Evolutionary conservation across 2,329 filamentous ascomycete species (phyloP).

Genomic region (Leptosphaerulina australis): DNA sequence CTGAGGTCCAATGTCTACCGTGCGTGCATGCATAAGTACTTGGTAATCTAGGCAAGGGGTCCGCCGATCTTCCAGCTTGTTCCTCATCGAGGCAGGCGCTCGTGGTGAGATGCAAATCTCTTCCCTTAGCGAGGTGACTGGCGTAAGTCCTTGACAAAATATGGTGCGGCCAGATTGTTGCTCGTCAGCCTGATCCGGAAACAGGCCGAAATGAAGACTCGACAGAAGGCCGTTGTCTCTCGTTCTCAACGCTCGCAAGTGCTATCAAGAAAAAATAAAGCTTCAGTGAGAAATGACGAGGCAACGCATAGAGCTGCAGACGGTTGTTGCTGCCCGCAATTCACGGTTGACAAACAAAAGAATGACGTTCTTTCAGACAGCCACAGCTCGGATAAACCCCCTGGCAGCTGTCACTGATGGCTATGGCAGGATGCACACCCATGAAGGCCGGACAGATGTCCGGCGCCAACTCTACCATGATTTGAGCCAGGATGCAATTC

Average conservation of each 20-base stretch:
- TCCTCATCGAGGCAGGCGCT: slow-evolving; percentile 16
- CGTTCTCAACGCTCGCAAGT: slow-evolving; percentile 6
- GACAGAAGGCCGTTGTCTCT: slow-evolving; percentile 11
- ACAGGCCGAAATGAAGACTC: slow-evolving; percentile 8
- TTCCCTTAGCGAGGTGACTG: slow-evolving; percentile 4
- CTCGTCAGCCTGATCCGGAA: background rate
- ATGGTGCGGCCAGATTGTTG: slow-evolving; percentile 10
- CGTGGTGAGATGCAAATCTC: slow-evolving; percentile 19
- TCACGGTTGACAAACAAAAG: slow-evolving; percentile 1
- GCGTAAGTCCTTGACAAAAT: slow-evolving; percentile 1
- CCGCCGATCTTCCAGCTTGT: slow-evolving; percentile 26
- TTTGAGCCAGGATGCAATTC: slow-evolving; percentile 10
- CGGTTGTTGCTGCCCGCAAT: slow-evolving; percentile 1
- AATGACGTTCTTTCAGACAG: slow-evolving; percentile 39
- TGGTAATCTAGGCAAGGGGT: slow-evolving; percentile 31
- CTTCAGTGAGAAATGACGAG: slow-evolving; percentile 6
- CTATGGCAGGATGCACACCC: slow-evolving; percentile 13
- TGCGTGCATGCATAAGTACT: slow-evolving; percentile 18
- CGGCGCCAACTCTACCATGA: background rate
- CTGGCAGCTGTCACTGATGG: slow-evolving; percentile 1
- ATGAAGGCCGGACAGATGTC: slow-evolving; percentile 3
- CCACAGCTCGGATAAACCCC: slow-evolving; percentile 23
- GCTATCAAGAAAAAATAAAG: background rate
- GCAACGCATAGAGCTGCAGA: background rate
- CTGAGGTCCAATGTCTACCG: slow-evolving; percentile 12